Percentiles rank a stretch among this genome's conserved stretches.
Conservation (phyloP, 495 filamentous ascomycete genomes). For the Hypoxylon lienhwacheense region DNA sequence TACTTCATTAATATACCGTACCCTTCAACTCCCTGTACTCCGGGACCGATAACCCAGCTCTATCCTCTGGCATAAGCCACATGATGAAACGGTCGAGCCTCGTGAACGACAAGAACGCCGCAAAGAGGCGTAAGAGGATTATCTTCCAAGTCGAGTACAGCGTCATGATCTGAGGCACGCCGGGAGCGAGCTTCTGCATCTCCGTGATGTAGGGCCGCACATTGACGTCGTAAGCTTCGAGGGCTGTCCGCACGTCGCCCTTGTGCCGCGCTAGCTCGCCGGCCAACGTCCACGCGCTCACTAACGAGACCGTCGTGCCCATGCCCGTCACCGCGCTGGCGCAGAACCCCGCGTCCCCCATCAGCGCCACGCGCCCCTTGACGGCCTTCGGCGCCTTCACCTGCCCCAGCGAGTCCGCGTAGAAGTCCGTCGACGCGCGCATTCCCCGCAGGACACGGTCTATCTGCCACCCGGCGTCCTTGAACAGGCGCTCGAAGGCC, state of each 20-base stretch:
- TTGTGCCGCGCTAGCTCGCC: slow-evolving; percentile 52
- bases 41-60: slow-evolving; percentile 43
- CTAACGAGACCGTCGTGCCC: slow-evolving; percentile 51
- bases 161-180: slow-evolving; percentile 27
- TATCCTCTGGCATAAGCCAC: slow-evolving; percentile 38
- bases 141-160: slow-evolving; percentile 37
- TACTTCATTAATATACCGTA: neutral
- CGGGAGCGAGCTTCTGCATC: slow-evolving; percentile 40
- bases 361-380: slow-evolving; percentile 46
- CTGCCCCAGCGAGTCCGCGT: slow-evolving; percentile 48
- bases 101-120: slow-evolving; percentile 37
- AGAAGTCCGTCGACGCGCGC: slow-evolving; percentile 32
- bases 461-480: slow-evolving; percentile 22
- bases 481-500: slow-evolving; percentile 17
- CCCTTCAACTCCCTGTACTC: slow-evolving; percentile 43
- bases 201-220: slow-evolving; percentile 46
- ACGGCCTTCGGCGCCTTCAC: slow-evolving; percentile 44
- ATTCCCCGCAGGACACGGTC: slow-evolving; percentile 23
- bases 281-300: slow-evolving; percentile 55
- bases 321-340: slow-evolving; percentile 50
- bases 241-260: slow-evolving; percentile 34
- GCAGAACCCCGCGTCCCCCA: slow-evolving; percentile 58
- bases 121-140: slow-evolving; percentile 33
- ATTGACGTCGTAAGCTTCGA: slow-evolving; percentile 45
- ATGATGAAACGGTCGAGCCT: slow-evolving; percentile 37